phyloP scores from a whole-genome alignment of 805 yeast species.

The Lachancea waltii region DNA sequence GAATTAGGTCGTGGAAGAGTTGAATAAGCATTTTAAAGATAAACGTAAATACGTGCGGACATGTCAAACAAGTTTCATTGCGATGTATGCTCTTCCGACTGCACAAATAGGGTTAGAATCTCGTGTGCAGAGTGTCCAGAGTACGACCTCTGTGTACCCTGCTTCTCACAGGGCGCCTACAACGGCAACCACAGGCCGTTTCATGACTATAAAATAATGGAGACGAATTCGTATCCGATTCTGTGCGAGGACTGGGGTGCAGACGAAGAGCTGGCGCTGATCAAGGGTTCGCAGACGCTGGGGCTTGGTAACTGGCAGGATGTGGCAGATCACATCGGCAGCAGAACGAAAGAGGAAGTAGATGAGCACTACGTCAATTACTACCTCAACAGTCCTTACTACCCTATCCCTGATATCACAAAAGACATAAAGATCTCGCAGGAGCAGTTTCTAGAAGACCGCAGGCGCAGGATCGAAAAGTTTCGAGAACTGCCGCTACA shows the following conservation, averaged over 20 bases:
- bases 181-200: constrained; percentile 88
- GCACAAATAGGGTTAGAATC: constrained; percentile 85
- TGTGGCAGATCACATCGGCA: constrained; percentile 93
- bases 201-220: constrained; percentile 88
- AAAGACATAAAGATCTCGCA: constrained; percentile 64
- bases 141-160: constrained; percentile 96
- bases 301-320: constrained; percentile 99
- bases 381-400: constrained; percentile 61
- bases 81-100: constrained; percentile 94
- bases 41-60: too few species aligned
- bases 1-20: too few species aligned
- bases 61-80: constrained; percentile 67
- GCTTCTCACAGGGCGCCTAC: constrained; percentile 78
- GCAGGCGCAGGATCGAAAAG: constrained; percentile 67
- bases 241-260: constrained; percentile 95
- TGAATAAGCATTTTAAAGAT: too few species aligned
- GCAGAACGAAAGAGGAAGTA: constrained; percentile 86
- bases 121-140: constrained; percentile 90
- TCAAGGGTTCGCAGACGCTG: constrained; percentile 85
- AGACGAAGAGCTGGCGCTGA: constrained; percentile 83
- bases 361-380: constrained; percentile 70
- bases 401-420: constrained; percentile 86
- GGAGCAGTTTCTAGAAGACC: constrained; percentile 56
- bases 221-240: constrained; percentile 92
- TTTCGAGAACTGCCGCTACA: constrained; percentile 71